Evolutionary conservation across 2,329 filamentous ascomycete genomes (phyloP).

Genomic region (Lecanicillium sp.): DNA sequence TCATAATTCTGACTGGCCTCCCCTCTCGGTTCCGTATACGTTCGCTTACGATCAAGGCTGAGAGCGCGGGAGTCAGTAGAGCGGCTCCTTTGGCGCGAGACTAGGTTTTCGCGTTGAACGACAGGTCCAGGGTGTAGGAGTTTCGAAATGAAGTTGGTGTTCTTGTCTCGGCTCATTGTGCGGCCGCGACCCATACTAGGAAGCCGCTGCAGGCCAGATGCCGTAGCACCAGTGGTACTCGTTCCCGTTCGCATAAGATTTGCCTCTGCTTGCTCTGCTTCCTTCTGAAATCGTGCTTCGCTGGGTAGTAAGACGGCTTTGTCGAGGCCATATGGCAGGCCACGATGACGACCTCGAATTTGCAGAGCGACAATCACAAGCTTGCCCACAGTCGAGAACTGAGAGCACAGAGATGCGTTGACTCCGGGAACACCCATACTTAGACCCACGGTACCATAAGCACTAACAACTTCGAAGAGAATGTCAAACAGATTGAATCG

Average conservation of each 20-base stretch:
- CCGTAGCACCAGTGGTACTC: constrained; percentile 21
- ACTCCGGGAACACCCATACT: constrained; percentile 70
- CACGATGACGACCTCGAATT: constrained; percentile 60
- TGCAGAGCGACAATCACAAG: constrained; percentile 62
- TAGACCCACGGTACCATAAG: constrained; percentile 90
- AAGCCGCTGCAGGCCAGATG: constrained; percentile 20
- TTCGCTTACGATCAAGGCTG: constrained; percentile 7
- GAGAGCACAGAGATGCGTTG: constrained; percentile 72
- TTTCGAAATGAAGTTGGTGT: constrained; percentile 35
- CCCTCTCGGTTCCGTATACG: constrained; percentile 15
- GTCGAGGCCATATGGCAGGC: constrained; percentile 58
- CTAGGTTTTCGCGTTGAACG: constrained; percentile 22
- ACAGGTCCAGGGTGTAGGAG: constrained; percentile 41
- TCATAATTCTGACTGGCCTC: constrained; percentile 15
- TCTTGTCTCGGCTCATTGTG: constrained; percentile 29
- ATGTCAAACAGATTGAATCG: constrained; percentile 61
- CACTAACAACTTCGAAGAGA: constrained; percentile 81
- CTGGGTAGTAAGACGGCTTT: constrained; percentile 52
- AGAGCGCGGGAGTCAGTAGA: constrained; percentile 16
- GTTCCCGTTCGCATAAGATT: constrained; percentile 27
- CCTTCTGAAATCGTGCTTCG: constrained; percentile 45
- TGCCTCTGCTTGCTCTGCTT: constrained; percentile 39
- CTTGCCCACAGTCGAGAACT: constrained; percentile 70
- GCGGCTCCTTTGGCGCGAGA: constrained; percentile 17
- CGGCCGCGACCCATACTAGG: constrained; percentile 22